Evolutionary conservation across 352 stramenopile genomes (phyloP), one percentile per base, ranked within the genome.

Genomic region (Phytophthora ramorum): DNA sequence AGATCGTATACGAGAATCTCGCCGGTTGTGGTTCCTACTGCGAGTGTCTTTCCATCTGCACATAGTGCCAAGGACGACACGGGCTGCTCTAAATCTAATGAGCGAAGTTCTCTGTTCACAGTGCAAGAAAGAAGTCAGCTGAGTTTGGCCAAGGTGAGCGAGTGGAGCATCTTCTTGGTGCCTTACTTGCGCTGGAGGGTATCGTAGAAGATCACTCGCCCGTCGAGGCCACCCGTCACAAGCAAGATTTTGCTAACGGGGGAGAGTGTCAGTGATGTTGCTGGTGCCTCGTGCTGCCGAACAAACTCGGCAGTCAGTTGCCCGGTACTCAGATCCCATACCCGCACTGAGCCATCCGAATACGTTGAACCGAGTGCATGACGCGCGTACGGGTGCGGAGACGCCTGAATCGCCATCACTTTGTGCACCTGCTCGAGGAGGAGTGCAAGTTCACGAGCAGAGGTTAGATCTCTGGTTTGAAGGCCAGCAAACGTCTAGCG

Each of bases 141-240:
- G 38, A 10, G 7, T 37, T 56, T 40, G 12, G 2, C 16, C 17
- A 28, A 17, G 20, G 35, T 28, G 28, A 47, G 7, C 16, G 7
- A 44, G 17, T 45, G 1, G 1, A 55, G 5, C 16, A 38, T n/a
- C 5, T 32, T 48, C 44, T 44, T 10, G 8, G 24, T 44, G 19
- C 49, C 75, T 19, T 81, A 93, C 85, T 79, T 82, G 38, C 77
- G 68, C 57, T 90, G 81, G 2, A 76, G 62, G 0, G 76, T 89
- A 61, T 93, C 85, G 47, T 84, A 90, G 67, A 93, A 93, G n/a
- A 89, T 71, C 2, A 93, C 79, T 46, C 85, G 78, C 1, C 83
- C 76, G 52, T 93, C 85, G 32, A 89, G 69, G 3, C 85, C 85
- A 1, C 80, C 81, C 0, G 77, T 78, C 13, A 65, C 77, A 1